Base-by-base conservation (phyloP, 805 yeast species). In the Starmerella cellae region DNA sequence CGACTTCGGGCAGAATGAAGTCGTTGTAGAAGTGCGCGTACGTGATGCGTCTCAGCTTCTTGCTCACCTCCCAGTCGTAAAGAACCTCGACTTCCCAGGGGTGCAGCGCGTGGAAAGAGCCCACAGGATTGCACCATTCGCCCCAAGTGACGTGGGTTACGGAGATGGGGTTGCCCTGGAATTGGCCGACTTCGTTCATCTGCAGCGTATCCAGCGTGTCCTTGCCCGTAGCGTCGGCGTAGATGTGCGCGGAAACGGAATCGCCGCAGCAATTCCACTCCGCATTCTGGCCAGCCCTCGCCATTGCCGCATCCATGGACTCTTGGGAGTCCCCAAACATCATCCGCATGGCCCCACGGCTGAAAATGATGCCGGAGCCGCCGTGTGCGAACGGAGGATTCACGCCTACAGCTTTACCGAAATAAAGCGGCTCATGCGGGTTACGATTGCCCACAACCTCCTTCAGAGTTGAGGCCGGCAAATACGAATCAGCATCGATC, bases 311-410 rank as follows among this genome's bases (percentile, higher is more conserved):
- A 4, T 37, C 16, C 20, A 30, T 18, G n/a, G 26, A 38, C 43
- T 27, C 43, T 31, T 35, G 42, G 28, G 34, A 41, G 22, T 20
- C 47, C 39, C 54, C 59, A 34, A 61, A 52, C 21, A 57, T 49
- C 14, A 34, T 35, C 16, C 50, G 46, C 52, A 61, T 47, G 4
- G 64, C 58, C 5, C 57, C 61, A 2, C 52, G 49, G 6, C 64
- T 59, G n/a, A 63, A 41, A 2, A 60, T 52, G 8, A 61, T 58
- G 8, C 65, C 67, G 1, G 61, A 50, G 9, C 66, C 67, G 17
- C 67, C 67, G 43, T 63, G 65, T 11, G 64, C 66, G 47, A 62
- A 63, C 27, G 43, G 32, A 19, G 43, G 42, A 8, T 13, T 14
- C 35, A 38, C 51, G 49, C 29, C 46, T 10, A 35, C 39, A 29